phyloP scores from a whole-genome alignment of 2,329 filamentous ascomycete genomes.

The Trichophaea hybrida region DNA sequence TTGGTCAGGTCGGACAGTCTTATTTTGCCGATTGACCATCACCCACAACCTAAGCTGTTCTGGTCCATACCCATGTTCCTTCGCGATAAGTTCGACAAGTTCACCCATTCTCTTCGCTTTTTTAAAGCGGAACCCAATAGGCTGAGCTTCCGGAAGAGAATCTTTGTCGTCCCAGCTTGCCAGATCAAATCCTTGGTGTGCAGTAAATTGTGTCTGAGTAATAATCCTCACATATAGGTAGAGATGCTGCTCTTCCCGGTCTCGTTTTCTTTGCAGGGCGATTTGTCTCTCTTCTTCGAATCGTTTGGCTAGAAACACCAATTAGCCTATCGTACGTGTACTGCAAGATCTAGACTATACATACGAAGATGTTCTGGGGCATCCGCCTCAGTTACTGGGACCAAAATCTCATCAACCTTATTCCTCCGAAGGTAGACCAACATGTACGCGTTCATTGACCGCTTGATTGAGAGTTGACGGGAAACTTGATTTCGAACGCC shows the following conservation, averaged over 20 bases:
- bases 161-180: slow-evolving; percentile 49
- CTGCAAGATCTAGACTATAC: slow-evolving; percentile 25
- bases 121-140: slow-evolving; percentile 57
- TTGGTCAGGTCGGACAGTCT: slow-evolving; percentile 81
- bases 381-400: slow-evolving; percentile 59
- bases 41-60: slow-evolving; percentile 73
- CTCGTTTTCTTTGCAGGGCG: slow-evolving; percentile 63
- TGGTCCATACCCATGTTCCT: slow-evolving; percentile 42
- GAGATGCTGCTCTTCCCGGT: slow-evolving; percentile 85
- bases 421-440: slow-evolving; percentile 90
- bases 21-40: slow-evolving; percentile 98
- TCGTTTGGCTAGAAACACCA: slow-evolving; percentile 42
- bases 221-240: slow-evolving; percentile 77
- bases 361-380: slow-evolving; percentile 69
- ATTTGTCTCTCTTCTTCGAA: slow-evolving; percentile 70
- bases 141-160: slow-evolving; percentile 50
- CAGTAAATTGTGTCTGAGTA: slow-evolving; percentile 64
- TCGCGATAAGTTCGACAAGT: slow-evolving; percentile 54
- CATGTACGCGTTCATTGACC: slow-evolving; percentile 90
- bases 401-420: slow-evolving; percentile 66
- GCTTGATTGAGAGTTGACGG: slow-evolving; percentile 47
- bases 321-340: slow-evolving; percentile 7
- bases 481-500: slow-evolving; percentile 49
- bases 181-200: slow-evolving; percentile 74
- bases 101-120: slow-evolving; percentile 63